Conservation (phyloP, 176 grass and related monocot species). For the Eragrostis nindensis region DNA sequence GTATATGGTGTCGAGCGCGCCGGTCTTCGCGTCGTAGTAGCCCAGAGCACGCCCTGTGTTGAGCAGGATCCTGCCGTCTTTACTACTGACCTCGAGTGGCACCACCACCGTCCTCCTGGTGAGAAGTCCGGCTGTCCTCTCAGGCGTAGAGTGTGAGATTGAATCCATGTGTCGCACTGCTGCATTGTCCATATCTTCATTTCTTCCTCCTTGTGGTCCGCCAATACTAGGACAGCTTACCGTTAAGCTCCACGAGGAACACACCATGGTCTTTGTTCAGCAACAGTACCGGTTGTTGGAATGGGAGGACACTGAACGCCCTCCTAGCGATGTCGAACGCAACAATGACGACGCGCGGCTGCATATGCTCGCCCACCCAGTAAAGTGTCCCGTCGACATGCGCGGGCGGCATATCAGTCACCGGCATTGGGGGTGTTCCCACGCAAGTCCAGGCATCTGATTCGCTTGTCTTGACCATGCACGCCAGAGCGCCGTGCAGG, state of each 20-base stretch:
- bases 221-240: not conserved
- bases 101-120: not conserved
- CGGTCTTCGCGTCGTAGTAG: conserved; percentile 16
- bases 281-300: not conserved
- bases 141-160: not conserved
- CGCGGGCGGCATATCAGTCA: conserved; percentile 23
- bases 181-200: conserved; percentile 17
- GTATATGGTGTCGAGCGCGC: not conserved
- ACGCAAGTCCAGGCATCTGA: not conserved
- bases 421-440: not conserved
- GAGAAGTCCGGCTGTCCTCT: not conserved
- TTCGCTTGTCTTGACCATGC: conserved; percentile 8
- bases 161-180: not conserved
- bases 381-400: conserved; percentile 28
- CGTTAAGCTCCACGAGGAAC: conserved; percentile 13
- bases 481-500: not conserved
- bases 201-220: not conserved
- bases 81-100: not conserved
- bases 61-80: conserved; percentile 19
- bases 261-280: not conserved
- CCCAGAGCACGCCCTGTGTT: conserved; percentile 29
- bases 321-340: not conserved
- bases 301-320: not conserved
- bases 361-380: conserved; percentile 6
- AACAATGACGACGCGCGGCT: not conserved